Percentiles rank a stretch among this genome's conserved stretches.
phyloP scores from a whole-genome alignment of 352 stramenopile species.

The Blastocystis sp. region DNA sequence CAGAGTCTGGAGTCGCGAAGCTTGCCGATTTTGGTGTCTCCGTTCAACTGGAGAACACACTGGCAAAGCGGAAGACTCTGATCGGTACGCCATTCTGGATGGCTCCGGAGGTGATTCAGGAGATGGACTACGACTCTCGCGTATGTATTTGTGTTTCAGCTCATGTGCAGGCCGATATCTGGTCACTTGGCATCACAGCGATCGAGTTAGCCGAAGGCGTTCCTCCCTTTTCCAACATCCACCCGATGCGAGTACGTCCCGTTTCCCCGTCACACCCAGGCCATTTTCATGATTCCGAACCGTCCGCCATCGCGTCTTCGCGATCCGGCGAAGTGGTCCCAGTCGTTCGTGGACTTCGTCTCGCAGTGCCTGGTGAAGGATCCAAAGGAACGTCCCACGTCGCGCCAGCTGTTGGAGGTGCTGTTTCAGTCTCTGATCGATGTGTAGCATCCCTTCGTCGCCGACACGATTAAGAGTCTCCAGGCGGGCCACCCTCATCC shows the following conservation, averaged over 20 bases:
- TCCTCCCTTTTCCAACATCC: conserved; percentile 83
- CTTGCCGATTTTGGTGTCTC: conserved; percentile 68
- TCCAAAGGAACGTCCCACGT: conserved; percentile 54
- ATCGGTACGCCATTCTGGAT: conserved; percentile 67
- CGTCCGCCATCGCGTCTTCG: conserved; percentile 74
- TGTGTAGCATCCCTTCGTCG: conserved; percentile 24
- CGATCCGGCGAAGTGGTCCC: conserved; percentile 62
- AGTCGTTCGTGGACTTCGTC: conserved; percentile 61
- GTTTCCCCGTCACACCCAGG: conserved; percentile 55
- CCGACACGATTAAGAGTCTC: not conserved
- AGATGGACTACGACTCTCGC: not conserved
- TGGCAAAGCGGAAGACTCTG: conserved; percentile 89
- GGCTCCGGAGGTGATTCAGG: conserved; percentile 6
- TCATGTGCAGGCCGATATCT: conserved; percentile 76
- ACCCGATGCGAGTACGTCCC: conserved; percentile 76
- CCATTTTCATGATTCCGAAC: conserved; percentile 93
- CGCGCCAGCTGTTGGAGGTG: conserved; percentile 48
- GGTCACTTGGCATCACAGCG: conserved; percentile 89
- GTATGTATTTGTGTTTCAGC: not conserved
- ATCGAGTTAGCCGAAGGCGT: conserved; percentile 96
- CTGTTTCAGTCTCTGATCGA: too few relatives aligned
- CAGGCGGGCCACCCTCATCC: not conserved
- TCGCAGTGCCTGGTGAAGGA: conserved; percentile 58
- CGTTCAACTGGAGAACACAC: conserved; percentile 83
- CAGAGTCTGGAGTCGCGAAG: conserved; percentile 59